These are phyloP conservation scores for Rhodosporidiobolus odoratus DNA, from an alignment of 768 basidiomycete species.

Conservation along the genomic window DNA sequence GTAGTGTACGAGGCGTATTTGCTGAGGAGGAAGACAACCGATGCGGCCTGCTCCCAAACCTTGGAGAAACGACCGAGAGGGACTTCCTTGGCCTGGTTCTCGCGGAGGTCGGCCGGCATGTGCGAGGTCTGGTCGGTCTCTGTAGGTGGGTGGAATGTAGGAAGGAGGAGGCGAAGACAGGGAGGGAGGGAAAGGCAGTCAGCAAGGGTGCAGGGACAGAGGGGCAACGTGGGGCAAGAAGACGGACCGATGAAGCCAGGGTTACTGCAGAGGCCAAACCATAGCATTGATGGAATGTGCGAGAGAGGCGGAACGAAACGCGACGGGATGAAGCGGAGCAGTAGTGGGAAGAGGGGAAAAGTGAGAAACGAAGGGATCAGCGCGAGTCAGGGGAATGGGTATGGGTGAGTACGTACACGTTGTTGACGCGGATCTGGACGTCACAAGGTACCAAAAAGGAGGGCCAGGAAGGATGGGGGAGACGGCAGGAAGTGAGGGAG, in stretches of 20 bases:
- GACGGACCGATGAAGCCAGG: conserved; percentile 37
- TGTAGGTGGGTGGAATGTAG: too few relatives aligned
- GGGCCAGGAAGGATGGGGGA: not conserved
- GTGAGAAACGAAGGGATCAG: conserved; percentile 61
- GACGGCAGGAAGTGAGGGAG: not conserved
- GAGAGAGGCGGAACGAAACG: not conserved
- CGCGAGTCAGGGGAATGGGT: too few relatives aligned
- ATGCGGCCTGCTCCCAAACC: conserved; percentile 58
- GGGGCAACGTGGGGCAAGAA: too few relatives aligned
- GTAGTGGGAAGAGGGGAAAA: too few relatives aligned
- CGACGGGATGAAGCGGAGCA: too few relatives aligned
- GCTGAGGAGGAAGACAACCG: conserved; percentile 56
- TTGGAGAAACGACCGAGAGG: conserved; percentile 59
- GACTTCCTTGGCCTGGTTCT: conserved; percentile 42
- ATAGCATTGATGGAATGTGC: too few relatives aligned
- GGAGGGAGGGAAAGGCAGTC: too few relatives aligned
- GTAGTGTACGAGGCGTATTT: conserved; percentile 50
- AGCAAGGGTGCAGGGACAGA: too few relatives aligned
- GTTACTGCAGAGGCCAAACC: too few relatives aligned
- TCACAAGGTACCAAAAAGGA: too few relatives aligned
- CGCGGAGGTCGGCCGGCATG: conserved; percentile 41
- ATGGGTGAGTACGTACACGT: too few relatives aligned
- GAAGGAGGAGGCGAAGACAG: too few relatives aligned
- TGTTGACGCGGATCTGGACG: conserved; percentile 52
- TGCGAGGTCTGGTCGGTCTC: conserved; percentile 50